Base-by-base conservation (phyloP, 345 rosid genomes). In the Lepidium aucheri region DNA sequence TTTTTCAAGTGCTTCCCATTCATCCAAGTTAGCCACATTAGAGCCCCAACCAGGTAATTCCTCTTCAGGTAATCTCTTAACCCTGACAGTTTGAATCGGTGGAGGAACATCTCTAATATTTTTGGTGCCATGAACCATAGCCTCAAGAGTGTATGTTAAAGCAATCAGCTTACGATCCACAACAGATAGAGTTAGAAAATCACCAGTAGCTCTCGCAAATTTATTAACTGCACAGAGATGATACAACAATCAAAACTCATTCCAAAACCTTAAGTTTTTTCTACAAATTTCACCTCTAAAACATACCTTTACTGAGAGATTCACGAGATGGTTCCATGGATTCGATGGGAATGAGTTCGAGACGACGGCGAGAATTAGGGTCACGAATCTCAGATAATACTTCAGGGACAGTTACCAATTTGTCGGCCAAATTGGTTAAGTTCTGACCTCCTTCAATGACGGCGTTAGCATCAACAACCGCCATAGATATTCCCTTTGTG, bases 21-120 rank as follows among this genome's bases (percentile, higher is more conserved):
- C 98, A 54, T 80, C 90, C 79, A 87, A 62, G 73, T 92, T 85
- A 69, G 95, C 77, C 45, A 92, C 96, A 81, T 89, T 92, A 9
- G 83, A 74, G 15, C 96, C 96, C 98, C 98, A 92, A 15, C 95
- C 96, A 38, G 95, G 95, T 82, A 87, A 51, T 0, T 87, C 95
- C 79, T 83, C 84, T 69, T 85, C 96, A 1, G 90, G 92, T 56
- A 89, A 76, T 74, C 93, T 87, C 84, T 75, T 87, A 30, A 87
- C 85, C 17, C 73, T 83, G 50, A 87, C 83, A 0, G 84, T 75
- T 47, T 85, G 88, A 28, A 89, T 80, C 43, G 91, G 94, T 1
- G 84, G 89, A 34, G 98, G 97, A 3, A 63, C 83, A 46, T 86
- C 89, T 75, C 88, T 86, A 8, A 93, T 65, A 78, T 86, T 80